Evolutionary conservation across 495 filamentous ascomycete species (phyloP), one percentile per base, ranked within the genome.

Genomic region (Viridothelium virens): DNA sequence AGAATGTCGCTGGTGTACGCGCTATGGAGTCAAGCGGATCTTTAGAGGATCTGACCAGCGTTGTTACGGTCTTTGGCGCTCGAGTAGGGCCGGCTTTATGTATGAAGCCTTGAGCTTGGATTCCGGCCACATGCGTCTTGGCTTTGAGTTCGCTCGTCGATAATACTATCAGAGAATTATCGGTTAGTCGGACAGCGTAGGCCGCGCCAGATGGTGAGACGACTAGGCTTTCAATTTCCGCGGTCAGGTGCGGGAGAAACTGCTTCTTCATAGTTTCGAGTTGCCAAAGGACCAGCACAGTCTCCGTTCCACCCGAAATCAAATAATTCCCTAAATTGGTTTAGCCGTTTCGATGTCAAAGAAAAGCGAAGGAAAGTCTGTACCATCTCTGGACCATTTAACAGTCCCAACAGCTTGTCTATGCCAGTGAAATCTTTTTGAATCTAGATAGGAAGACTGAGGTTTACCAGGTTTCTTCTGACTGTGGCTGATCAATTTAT

Each of bases 211-310:
- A 78, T 4, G 89, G 85, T 7, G 92, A 96, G 41, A 97, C 84
- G 16, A 89, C 85, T 53, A 97, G 83, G 71, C 87, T 89, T 73
- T 91, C 86, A 38, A 99, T 89, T 5, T 86, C 81, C 4, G 91
- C 87, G 6, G 88, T 88, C 46, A 99, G 82, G 81, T 99, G 92
- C 1, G 94, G 94, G 7, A 99, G 77, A 74, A 84, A 89, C 70
- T 93, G 87, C 69, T 84, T 85, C 67, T 85, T 85, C 38, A 85
- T 86, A 1, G 93, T 96, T 67, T 94, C 91, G 25, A 97, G 77
- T 74, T 99, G 94, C 92, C 92, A 99, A n/a, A 96, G 77, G 16
- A 97, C 89, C 61, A 99, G 78, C 3, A 94, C 91, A 1, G 91
- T 91, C 75, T 97, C 94, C 12, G 85, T 82, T 10, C 94, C 95